Base-by-base conservation (phyloP, 768 basidiomycete species). In the Chiua virens region DNA sequence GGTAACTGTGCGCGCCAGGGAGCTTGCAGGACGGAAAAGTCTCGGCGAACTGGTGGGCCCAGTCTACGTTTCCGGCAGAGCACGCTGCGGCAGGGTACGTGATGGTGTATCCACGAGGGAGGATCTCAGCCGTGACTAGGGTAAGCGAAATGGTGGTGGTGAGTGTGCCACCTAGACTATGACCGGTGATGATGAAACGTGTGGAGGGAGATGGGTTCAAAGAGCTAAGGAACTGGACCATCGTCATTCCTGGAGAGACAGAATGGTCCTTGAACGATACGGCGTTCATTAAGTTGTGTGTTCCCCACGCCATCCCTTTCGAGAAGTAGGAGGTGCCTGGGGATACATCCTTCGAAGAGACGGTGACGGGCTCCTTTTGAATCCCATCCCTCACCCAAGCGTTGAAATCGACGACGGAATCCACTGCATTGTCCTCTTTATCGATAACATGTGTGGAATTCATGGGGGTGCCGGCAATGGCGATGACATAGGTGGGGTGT, bases 161-260 rank as follows among this genome's bases (percentile, higher is more conserved):
- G 35, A 61, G 51, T 1, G 50, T 34, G 13, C 50, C 53, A 4
- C 53, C 56, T 30, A 61, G 59, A 44, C 53, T 55, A 30, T 51
- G 47, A 3, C 60, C 60, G 0, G 56, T 55, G 15, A 28, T 5
- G 8, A 59, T 39, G 25, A 62, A 25, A 22, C 37, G 52, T 1
- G 38, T 10, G 5, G 18, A 13, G 3, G 4, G 14, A 3, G 47
- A 23, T 13, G 3, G 1, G 8, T 32, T 25, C 5, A 51, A 15
- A 11, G 17, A 22, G 8, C 4, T 0, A 18, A 62, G 1, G 45
- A 58, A 62, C n/a, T 52, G 40, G 27, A 48, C 15, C 14, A 57
- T 40, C 11, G 50, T 57, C 8, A 8, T 39, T 15, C 45, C 45
- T 10, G 22, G 28, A 5, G 42, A 30, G 2, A 3, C 11, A 5